Conservation (phyloP, 768 basidiomycete genomes). For the Tylopilus intermedius region DNA sequence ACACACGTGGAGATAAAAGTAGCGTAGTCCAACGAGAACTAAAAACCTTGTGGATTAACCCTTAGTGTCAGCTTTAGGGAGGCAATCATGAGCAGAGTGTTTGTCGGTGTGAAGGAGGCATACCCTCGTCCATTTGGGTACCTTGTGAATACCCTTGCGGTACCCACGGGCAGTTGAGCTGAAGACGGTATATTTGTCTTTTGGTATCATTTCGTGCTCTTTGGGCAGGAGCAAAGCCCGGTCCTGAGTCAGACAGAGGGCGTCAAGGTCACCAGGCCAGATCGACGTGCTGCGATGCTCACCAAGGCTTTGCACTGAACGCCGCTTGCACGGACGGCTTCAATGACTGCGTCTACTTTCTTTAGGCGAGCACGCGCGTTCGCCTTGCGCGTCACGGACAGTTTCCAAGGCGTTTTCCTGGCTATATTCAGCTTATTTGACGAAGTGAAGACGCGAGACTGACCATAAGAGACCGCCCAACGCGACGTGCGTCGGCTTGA, state of each 20-base stretch:
- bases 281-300: constrained; percentile 26
- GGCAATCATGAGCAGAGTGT: constrained; percentile 6
- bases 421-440: background rate
- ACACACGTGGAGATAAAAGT: constrained; percentile 9
- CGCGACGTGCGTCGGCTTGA: constrained; percentile 63
- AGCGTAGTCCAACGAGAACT: constrained; percentile 37
- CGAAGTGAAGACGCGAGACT: background rate
- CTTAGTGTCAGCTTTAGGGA: constrained; percentile 67
- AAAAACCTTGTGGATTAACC: constrained; percentile 91
- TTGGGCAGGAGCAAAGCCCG: constrained; percentile 81
- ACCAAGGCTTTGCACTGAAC: constrained; percentile 75
- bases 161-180: constrained; percentile 65
- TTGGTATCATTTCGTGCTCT: constrained; percentile 86
- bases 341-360: constrained; percentile 90
- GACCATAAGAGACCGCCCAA: constrained; percentile 84
- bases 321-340: constrained; percentile 78
- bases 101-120: constrained; percentile 24
- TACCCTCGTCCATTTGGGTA: constrained; percentile 96
- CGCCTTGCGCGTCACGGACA: constrained; percentile 88
- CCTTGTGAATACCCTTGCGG: constrained; percentile 92
- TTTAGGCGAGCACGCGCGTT: constrained; percentile 86
- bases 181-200: constrained; percentile 95
- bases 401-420: constrained; percentile 94
- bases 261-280: background rate
- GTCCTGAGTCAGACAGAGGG: constrained; percentile 39